phyloP scores from a whole-genome alignment of 495 filamentous ascomycete species.

The Penicillium psychrofluorescens region DNA sequence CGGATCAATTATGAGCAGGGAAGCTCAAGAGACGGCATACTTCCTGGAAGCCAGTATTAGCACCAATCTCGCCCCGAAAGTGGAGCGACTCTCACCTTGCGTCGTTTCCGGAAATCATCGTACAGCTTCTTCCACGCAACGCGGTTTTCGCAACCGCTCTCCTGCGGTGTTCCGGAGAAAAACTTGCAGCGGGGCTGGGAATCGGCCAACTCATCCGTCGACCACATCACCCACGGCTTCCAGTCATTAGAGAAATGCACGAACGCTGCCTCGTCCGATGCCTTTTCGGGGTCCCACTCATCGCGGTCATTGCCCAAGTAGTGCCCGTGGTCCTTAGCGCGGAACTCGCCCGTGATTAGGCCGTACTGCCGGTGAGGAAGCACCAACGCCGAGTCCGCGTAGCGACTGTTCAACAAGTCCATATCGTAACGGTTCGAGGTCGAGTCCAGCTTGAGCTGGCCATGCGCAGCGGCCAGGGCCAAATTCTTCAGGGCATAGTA shows the following conservation, averaged over 20 bases:
- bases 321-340: constrained; percentile 46
- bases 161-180: constrained; percentile 30
- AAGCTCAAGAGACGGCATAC: constrained; percentile 43
- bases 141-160: constrained; percentile 53
- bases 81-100: constrained; percentile 42
- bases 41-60: constrained; percentile 22
- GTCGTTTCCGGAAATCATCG: constrained; percentile 54
- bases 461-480: constrained; percentile 17
- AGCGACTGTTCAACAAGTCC: constrained; percentile 70
- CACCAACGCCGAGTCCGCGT: constrained; percentile 57
- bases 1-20: constrained; percentile 32
- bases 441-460: constrained; percentile 24
- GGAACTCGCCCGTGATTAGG: constrained; percentile 65
- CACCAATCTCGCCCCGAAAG: neutral
- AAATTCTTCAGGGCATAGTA: constrained; percentile 45
- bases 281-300: constrained; percentile 60
- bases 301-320: constrained; percentile 60
- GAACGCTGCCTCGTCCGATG: constrained; percentile 60
- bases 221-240: constrained; percentile 71
- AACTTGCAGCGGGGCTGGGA: constrained; percentile 55
- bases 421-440: constrained; percentile 51
- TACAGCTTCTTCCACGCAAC: constrained; percentile 68
- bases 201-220: constrained; percentile 43
- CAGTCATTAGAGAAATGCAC: constrained; percentile 72
- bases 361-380: constrained; percentile 71